A percentile compares a stretch with the other conserved stretches of the same genome.
These are phyloP conservation scores for Triticum monococcum DNA, from an alignment of 176 grass and related monocot species.

Conservation along the genomic window DNA sequence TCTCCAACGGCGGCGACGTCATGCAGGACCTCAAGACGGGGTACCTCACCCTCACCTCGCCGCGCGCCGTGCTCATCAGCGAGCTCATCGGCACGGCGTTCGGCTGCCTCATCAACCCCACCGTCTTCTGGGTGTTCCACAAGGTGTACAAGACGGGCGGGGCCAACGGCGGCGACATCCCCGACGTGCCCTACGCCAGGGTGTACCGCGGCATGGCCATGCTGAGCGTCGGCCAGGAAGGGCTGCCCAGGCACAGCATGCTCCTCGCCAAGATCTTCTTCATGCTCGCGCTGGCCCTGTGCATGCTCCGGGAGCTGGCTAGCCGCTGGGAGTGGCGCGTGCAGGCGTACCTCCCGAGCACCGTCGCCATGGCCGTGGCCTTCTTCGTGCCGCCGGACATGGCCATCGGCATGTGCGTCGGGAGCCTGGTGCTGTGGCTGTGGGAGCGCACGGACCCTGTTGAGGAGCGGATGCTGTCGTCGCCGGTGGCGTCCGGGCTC, in stretches of 20 bases:
- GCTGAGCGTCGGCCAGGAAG: slow-evolving; percentile 35
- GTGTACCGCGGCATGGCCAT: slow-evolving; percentile 60
- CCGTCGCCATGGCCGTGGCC: slow-evolving; percentile 47
- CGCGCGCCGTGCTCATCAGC: slow-evolving; percentile 52
- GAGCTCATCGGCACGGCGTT: slow-evolving; percentile 43
- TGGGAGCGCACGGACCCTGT: slow-evolving; percentile 27
- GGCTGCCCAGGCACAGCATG: slow-evolving; percentile 41
- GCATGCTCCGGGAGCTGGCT: slow-evolving; percentile 30
- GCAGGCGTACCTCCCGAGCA: slow-evolving; percentile 44
- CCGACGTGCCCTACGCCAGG: slow-evolving; percentile 44
- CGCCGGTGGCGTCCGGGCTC: slow-evolving; percentile 46
- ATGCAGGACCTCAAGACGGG: slow-evolving; percentile 58
- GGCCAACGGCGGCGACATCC: not conserved
- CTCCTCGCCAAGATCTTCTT: slow-evolving; percentile 42
- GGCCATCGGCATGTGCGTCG: slow-evolving; percentile 57
- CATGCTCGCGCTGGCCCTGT: slow-evolving; percentile 11
- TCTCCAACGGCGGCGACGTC: slow-evolving; percentile 39
- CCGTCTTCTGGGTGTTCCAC: slow-evolving; percentile 60
- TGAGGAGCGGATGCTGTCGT: slow-evolving; percentile 5
- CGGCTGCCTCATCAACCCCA: slow-evolving; percentile 52
- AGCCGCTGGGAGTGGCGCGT: not conserved
- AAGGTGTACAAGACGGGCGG: slow-evolving; percentile 29
- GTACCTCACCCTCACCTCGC: slow-evolving; percentile 62
- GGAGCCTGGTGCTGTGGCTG: slow-evolving; percentile 36
- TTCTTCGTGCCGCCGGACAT: slow-evolving; percentile 46